Conservation (phyloP, 768 basidiomycete genomes). For the Suillus subluteus region DNA sequence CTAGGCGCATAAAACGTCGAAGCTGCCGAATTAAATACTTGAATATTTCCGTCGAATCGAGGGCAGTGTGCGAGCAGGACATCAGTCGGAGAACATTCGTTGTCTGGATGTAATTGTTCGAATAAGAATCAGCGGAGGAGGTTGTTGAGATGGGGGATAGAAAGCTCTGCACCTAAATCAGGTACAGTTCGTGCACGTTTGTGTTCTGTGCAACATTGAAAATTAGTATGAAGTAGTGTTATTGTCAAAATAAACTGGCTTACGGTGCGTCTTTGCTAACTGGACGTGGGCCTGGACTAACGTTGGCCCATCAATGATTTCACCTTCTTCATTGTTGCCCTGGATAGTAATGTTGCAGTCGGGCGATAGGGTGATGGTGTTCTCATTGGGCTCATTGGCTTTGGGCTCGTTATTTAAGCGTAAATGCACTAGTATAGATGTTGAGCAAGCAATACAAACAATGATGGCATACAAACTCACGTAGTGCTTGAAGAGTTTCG, state of each 20-base stretch:
- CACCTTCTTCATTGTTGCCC: background rate
- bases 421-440: background rate
- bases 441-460: background rate
- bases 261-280: background rate
- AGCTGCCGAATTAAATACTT: background rate
- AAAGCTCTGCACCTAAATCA: background rate
- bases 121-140: background rate
- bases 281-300: background rate
- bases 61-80: background rate
- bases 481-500: no score
- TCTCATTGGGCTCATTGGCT: no score
- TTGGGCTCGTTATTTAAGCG: background rate
- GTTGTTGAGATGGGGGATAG: background rate
- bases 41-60: accelerated
- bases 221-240: no score
- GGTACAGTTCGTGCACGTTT: background rate
- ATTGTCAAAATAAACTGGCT: background rate
- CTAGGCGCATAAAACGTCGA: background rate
- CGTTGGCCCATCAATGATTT: background rate
- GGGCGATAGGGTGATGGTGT: no score
- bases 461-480: background rate
- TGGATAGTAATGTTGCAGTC: no score
- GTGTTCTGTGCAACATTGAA: no score
- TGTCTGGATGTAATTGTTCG: background rate
- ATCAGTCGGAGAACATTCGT: background rate